Base-by-base conservation (phyloP, 1,284 basidiomycete species). In the Pholiota adiposa region DNA sequence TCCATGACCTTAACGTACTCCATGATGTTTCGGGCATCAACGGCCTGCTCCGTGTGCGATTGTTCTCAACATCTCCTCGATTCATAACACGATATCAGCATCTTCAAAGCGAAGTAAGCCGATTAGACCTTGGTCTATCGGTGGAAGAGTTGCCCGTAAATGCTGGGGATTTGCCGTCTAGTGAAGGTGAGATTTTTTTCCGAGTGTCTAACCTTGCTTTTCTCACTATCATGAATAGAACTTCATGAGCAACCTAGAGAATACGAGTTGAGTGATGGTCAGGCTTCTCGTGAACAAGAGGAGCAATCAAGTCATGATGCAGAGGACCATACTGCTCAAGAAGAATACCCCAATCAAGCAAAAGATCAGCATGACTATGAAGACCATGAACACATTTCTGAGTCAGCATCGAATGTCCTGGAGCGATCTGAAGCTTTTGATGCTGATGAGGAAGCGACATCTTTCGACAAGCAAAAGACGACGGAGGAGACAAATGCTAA, bases 1-100 rank as follows among this genome's bases (percentile, higher is more conserved):
- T 92, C 55, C 88, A 92, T 69, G 89, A 92, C 65, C 75, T 92
- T 56, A 86, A 87, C 68, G 75, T 87, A 36, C 74, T 92, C 40
- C 89, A 92, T 69, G 87, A 90, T 65, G 86, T 83, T 56, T 81
- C 84, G 69, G 83, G 83, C 65, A 69, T 89, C 56, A 64, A 74
- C 63, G 90, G 90, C 19, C 86, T 88, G 14, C 79, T 92, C 56
- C 86, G 86, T 54, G 74, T 91, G 54, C 80, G 78, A 54, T 72
- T 92, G 50, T 82, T 79, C 57, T 71, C 79, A 1, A 68, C 73
- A 44, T 63, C 74, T 1, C 85, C 89, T 36, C 82, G 90, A 53
- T 92, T 92, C 64, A 87, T 90, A 50, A 73, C 79, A 31, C 86
- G 86, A 38, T 92, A 88, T 70, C 86, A 85, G 59, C 69, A 77